Conservation (phyloP, 352 stramenopile genomes). For the Phytopythium oedochilum region DNA sequence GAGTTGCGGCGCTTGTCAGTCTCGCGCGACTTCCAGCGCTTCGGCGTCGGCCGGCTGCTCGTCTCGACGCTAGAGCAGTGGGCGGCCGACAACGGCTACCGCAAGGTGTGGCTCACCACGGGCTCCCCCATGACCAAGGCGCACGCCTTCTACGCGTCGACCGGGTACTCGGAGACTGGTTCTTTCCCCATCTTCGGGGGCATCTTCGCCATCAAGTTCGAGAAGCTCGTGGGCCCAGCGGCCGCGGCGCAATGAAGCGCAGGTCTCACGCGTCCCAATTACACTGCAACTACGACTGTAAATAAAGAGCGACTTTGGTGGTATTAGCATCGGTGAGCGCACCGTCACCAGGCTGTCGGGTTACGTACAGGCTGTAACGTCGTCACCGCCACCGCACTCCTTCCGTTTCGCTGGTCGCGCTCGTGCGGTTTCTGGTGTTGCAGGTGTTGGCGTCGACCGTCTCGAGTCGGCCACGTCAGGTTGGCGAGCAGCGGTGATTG, state of each 20-base stretch:
- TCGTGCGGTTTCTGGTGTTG: background rate
- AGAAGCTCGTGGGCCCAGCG: conserved; percentile 10
- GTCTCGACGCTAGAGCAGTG: conserved; percentile 34
- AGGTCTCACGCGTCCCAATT: background rate
- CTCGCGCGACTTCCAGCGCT: conserved; percentile 22
- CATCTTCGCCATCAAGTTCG: conserved; percentile 24
- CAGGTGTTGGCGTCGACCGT: background rate
- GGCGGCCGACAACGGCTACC: conserved; percentile 13
- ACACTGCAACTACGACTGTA: background rate
- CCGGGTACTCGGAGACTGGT: conserved; percentile 17
- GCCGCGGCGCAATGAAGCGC: background rate
- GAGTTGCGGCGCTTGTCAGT: conserved; percentile 42
- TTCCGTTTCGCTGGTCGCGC: conserved; percentile 1
- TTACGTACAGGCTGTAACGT: too few relatives aligned
- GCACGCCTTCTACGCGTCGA: conserved; percentile 22
- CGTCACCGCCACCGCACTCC: too few relatives aligned
- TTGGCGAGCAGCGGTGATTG: background rate
- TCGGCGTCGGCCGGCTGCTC: conserved; percentile 28
- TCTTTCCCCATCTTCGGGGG: conserved; percentile 13
- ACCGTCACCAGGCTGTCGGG: too few relatives aligned
- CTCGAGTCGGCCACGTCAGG: background rate
- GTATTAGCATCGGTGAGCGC: too few relatives aligned
- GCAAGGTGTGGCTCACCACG: conserved; percentile 31
- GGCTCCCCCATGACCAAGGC: conserved; percentile 19
- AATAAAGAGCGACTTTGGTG: background rate